Evolutionary conservation across 1,284 basidiomycete genomes (phyloP), one percentile per base, ranked within the genome.

Genomic region (Caloboletus firmus): DNA sequence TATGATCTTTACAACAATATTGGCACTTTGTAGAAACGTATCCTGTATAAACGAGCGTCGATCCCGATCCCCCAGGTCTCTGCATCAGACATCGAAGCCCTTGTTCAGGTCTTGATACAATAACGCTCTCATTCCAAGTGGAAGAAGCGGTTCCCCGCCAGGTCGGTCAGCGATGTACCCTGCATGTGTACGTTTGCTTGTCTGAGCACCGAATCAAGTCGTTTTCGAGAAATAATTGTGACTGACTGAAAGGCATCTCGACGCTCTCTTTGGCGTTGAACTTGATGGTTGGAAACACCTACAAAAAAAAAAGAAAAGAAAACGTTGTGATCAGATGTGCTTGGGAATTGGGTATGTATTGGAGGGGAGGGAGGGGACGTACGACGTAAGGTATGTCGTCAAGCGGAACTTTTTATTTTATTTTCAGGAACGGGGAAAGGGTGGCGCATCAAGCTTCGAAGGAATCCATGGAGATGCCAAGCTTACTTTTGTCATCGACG

Each of bases 181-280:
- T 89, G 59, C 24, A 8, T 13, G 12, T 3, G n/a, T 10, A 13
- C 17, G 15, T 45, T 24, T 20, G 12, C 20, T 26, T 26, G 11
- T 37, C 10, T 56, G 31, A 56, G 51, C 2, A 54, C 17, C 13
- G n/a, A 20, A 15, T 20, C 13, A 12, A 30, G 5, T 12, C 5
- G n/a, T 0, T 42, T 12, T 26, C 20, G n/a, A 47, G 35, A 35
- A 20, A n/a, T 4, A 7, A 32, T 9, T 4, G 6, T 1, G 35
- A 79, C 90, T 63, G 59, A 92, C 93, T 77, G 77, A 95, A 96
- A 0, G 93, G 93, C 93, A 96, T 96, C 73, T 97, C 92, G 10
- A 97, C 92, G 45, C 89, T 90, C 72, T 97, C 95, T 65, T 81
- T 77, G 32, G 77, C 68, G 66, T 89, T 91, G 76, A 97, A 97